These are phyloP conservation scores for Leishmania major DNA, from an alignment of 208 protist species.

Conservation along the genomic window DNA sequence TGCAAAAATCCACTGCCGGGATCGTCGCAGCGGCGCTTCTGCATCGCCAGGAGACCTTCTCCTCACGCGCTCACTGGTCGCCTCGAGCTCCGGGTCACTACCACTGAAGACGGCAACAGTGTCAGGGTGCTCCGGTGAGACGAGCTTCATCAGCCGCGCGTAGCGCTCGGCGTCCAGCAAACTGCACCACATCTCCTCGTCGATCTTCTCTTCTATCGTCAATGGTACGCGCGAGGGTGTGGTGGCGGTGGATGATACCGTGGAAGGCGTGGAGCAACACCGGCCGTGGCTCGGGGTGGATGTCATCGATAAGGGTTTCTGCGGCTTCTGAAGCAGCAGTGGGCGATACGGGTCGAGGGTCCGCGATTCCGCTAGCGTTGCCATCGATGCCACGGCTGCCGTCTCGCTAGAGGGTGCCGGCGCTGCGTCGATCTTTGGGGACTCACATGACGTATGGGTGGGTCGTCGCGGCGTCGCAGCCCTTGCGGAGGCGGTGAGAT, in stretches of 20 bases:
- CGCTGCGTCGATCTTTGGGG: neutral
- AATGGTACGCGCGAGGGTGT: neutral
- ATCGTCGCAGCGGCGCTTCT: neutral
- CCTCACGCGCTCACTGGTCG: neutral
- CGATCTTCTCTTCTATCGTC: neutral
- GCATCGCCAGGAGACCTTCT: neutral
- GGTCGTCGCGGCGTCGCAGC: neutral
- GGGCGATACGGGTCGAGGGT: neutral
- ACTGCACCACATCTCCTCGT: conserved; percentile 1
- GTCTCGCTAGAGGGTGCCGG: neutral
- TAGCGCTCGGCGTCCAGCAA: neutral
- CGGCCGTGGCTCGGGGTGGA: neutral
- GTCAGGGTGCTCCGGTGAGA: neutral
- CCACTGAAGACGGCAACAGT: no score
- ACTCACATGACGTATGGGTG: neutral
- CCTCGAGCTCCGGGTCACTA: neutral
- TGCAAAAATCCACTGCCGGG: neutral
- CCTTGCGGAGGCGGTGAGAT: neutral
- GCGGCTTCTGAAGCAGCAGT: neutral
- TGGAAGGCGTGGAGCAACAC: neutral
- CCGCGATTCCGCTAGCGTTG: neutral
- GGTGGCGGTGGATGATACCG: neutral
- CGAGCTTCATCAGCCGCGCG: neutral
- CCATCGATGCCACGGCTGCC: neutral
- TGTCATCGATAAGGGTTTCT: neutral